Conservation (phyloP, 345 rosid species). For the Pugionium dolabratum region DNA sequence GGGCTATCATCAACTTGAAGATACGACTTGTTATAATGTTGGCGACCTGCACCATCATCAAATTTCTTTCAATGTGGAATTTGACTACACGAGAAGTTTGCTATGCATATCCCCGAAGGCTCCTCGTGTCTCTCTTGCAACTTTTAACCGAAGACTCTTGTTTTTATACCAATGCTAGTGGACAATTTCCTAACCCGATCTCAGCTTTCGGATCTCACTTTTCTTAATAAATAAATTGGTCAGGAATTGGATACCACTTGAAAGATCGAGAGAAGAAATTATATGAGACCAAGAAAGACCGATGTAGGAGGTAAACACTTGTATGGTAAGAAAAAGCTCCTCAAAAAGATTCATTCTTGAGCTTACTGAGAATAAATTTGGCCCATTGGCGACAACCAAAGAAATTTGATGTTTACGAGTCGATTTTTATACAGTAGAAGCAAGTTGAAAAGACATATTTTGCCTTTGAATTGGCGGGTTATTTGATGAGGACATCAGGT, state of each 20-base stretch:
- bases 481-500: conserved; percentile 23
- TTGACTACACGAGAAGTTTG: conserved; percentile 91
- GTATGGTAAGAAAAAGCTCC: conserved; percentile 76
- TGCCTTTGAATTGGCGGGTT: conserved; percentile 37
- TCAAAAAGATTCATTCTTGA: conserved; percentile 56
- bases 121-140: conserved; percentile 78
- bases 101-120: conserved; percentile 98
- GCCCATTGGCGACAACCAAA: conserved; percentile 92
- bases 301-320: conserved; percentile 87
- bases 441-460: conserved; percentile 25
- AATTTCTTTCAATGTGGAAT: conserved; percentile 97
- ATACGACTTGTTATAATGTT: conserved; percentile 65
- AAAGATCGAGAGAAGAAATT: conserved; percentile 86
- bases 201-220: conserved; percentile 94
- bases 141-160: conserved; percentile 93
- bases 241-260: conserved; percentile 87
- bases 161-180: conserved; percentile 80
- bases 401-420: conserved; percentile 20
- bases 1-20: conserved; percentile 59
- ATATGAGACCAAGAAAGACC: conserved; percentile 74
- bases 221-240: conserved; percentile 95
- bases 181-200: conserved; percentile 85
- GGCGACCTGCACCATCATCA: conserved; percentile 64
- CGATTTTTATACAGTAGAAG: conserved; percentile 26
- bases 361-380: conserved; percentile 69